Conservation (phyloP, 192 early-diverging fungal genomes). For the Gaertneriomyces sp. region DNA sequence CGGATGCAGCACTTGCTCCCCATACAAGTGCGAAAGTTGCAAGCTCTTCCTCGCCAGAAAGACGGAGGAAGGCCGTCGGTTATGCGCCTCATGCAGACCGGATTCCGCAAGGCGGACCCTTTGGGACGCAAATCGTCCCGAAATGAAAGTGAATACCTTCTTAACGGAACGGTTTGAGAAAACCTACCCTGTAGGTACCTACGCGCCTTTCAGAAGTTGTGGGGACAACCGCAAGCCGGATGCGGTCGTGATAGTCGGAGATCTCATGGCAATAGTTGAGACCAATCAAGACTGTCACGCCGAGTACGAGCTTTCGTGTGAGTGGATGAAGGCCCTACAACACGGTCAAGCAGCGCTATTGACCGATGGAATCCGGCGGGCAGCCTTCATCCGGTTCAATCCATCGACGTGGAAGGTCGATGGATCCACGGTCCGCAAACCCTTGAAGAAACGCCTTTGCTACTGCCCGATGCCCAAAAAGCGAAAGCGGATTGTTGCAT, state of each 20-base stretch:
- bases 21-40: slow-evolving; percentile 4
- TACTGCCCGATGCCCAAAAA: no score
- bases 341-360: neutral
- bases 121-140: neutral
- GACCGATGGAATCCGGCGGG: neutral
- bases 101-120: neutral
- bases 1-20: neutral
- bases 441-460: neutral
- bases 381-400: neutral
- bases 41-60: neutral
- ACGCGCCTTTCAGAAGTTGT: slow-evolving; percentile 1
- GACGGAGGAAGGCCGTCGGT: neutral
- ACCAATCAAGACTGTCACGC: neutral
- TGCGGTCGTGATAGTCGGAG: neutral
- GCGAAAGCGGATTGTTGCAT: no score
- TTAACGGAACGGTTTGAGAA: neutral
- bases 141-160: slow-evolving; percentile 3
- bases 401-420: slow-evolving; percentile 4
- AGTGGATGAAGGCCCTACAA: neutral
- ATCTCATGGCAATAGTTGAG: slow-evolving; percentile 1
- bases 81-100: slow-evolving; percentile 1
- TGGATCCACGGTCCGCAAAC: neutral
- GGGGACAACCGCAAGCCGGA: neutral
- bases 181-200: slow-evolving; percentile 7
- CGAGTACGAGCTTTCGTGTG: slow-evolving; percentile 1